phyloP scores from a whole-genome alignment of 2,329 filamentous ascomycete species.

The Aspergillus oerlinghausenensis region DNA sequence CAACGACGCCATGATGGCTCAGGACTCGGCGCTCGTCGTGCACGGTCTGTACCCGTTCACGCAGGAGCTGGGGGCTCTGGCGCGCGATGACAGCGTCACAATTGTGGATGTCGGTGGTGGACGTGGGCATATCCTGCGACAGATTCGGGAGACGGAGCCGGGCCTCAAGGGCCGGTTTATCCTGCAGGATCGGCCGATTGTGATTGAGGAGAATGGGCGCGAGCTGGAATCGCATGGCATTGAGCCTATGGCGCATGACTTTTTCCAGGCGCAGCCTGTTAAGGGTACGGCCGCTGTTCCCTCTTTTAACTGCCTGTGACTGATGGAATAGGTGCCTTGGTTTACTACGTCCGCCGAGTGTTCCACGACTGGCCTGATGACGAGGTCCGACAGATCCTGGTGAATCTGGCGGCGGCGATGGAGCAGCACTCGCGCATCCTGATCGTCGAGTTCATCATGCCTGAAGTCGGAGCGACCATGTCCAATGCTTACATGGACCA shows the following conservation, averaged over 20 bases:
- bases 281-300: constrained; percentile 9
- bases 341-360: constrained; percentile 28
- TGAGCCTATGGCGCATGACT: constrained; percentile 16
- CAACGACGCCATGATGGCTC: constrained; percentile 17
- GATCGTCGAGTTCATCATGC: constrained; percentile 26
- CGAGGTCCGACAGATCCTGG: constrained; percentile 15
- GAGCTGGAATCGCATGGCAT: constrained; percentile 10
- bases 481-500: constrained; percentile 21
- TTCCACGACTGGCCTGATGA: constrained; percentile 28
- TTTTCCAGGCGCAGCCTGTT: constrained; percentile 19
- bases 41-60: constrained; percentile 19
- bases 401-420: constrained; percentile 19
- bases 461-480: constrained; percentile 14
- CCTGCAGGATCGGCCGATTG: constrained; percentile 18
- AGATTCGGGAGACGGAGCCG: constrained; percentile 10
- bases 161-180: constrained; percentile 16
- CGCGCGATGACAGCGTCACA: constrained; percentile 9
- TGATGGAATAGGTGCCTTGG: constrained; percentile 15
- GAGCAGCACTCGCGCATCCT: constrained; percentile 16
- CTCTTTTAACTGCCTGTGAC: background rate
- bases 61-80: constrained; percentile 9
- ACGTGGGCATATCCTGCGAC: constrained; percentile 12
- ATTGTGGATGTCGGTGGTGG: constrained; percentile 21
- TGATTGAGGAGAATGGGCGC: constrained; percentile 10
- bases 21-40: constrained; percentile 10